These are phyloP conservation scores for Vigna nakashimae DNA, from an alignment of 306 rosid species.

Conservation along the genomic window DNA sequence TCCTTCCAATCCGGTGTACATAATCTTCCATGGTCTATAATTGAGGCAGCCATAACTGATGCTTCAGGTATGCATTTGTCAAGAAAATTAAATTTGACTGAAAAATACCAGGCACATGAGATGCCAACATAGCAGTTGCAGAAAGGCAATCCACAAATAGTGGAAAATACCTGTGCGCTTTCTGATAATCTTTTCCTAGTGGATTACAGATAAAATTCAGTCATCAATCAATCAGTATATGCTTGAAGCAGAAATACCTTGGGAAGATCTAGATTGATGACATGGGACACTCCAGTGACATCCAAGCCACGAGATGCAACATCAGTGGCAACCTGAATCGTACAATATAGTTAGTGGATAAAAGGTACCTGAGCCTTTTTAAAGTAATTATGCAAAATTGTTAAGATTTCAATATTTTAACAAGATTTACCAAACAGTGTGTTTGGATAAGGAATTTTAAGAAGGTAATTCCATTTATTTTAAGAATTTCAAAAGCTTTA, in stretches of 20 bases:
- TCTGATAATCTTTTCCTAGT: slow-evolving; percentile 37
- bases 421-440: slow-evolving; percentile 1
- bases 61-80: slow-evolving; percentile 75
- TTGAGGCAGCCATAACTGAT: slow-evolving; percentile 79
- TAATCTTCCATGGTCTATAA: slow-evolving; percentile 97
- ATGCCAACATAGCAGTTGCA: slow-evolving; percentile 53
- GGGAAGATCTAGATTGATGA: slow-evolving; percentile 90
- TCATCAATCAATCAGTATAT: slow-evolving; percentile 33
- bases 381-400: slow-evolving; percentile 11
- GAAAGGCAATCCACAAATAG: slow-evolving; percentile 44
- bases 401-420: slow-evolving; percentile 1
- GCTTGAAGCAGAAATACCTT: slow-evolving; percentile 61
- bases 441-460: too few relatives aligned
- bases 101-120: slow-evolving; percentile 55
- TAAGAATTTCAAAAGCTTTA: too few relatives aligned
- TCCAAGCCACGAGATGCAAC: slow-evolving; percentile 95
- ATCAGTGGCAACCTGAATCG: slow-evolving; percentile 84
- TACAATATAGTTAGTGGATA: neutral
- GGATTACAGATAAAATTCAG: slow-evolving; percentile 37
- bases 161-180: slow-evolving; percentile 27
- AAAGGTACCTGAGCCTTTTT: slow-evolving; percentile 5
- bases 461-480: too few relatives aligned
- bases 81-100: slow-evolving; percentile 61
- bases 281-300: slow-evolving; percentile 91
- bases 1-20: slow-evolving; percentile 93